phyloP scores from a whole-genome alignment of 176 grass and related monocot genomes.

The Juncus inflexus region DNA sequence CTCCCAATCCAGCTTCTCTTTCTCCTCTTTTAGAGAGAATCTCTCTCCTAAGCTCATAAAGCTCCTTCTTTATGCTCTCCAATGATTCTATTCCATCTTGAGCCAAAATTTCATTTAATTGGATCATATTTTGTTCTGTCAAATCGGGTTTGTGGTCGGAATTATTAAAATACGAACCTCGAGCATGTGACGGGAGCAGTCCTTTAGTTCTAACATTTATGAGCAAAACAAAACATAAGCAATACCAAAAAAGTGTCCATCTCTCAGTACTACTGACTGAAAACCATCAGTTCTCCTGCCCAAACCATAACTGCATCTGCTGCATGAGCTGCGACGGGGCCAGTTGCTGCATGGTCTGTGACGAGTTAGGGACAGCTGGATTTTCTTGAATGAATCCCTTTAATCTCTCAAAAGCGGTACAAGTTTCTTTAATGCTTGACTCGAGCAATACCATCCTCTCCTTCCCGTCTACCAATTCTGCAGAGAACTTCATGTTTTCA shows the following conservation, averaged over 20 bases:
- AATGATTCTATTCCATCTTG: too few relatives aligned
- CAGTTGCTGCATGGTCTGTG: not conserved
- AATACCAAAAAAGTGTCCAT: too few relatives aligned
- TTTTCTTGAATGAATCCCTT: constrained; percentile 50
- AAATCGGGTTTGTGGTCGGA: too few relatives aligned
- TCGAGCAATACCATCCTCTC: constrained; percentile 63
- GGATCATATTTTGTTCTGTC: too few relatives aligned
- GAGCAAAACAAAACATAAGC: too few relatives aligned
- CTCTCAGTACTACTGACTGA: too few relatives aligned
- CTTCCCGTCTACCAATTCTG: constrained; percentile 58
- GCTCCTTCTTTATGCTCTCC: constrained; percentile 49
- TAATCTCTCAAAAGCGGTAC: constrained; percentile 46
- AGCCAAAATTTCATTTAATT: too few relatives aligned
- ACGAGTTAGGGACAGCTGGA: too few relatives aligned
- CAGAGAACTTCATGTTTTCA: constrained; percentile 52
- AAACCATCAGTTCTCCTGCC: constrained; percentile 9
- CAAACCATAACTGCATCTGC: not conserved
- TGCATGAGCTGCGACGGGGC: not conserved
- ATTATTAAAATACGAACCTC: too few relatives aligned
- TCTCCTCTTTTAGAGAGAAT: constrained; percentile 32
- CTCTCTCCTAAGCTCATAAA: constrained; percentile 54
- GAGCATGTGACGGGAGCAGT: too few relatives aligned
- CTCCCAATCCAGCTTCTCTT: constrained; percentile 39
- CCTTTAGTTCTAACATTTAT: too few relatives aligned
- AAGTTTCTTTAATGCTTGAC: constrained; percentile 47